Evolutionary conservation across 2,329 filamentous ascomycete species (phyloP).

Genomic region (Colletotrichum endophyticum): DNA sequence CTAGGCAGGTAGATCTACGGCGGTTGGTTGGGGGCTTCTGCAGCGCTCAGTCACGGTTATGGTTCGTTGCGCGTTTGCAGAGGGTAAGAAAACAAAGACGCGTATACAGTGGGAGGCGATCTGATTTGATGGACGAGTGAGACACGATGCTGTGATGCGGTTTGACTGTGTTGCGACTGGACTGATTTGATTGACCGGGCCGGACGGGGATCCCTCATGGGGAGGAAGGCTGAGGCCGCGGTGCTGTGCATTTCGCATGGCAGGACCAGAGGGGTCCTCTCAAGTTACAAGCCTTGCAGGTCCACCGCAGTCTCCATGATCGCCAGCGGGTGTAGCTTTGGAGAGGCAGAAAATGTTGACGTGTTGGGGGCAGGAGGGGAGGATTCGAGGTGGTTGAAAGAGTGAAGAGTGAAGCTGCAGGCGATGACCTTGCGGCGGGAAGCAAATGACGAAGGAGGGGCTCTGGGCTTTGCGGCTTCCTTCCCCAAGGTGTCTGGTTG

Average conservation of each 20-base stretch:
- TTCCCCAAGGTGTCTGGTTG: neutral
- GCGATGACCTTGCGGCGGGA: neutral
- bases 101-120: neutral
- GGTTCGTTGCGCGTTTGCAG: constrained; percentile 6
- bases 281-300: neutral
- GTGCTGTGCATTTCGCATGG: neutral
- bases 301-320: neutral
- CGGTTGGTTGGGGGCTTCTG: neutral
- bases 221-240: neutral
- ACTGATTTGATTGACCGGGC: neutral
- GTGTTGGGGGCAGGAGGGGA: neutral
- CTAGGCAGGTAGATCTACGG: neutral
- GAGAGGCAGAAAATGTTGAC: neutral
- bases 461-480: neutral
- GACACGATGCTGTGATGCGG: neutral
- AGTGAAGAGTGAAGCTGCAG: neutral
- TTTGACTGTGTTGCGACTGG: neutral
- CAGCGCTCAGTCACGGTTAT: neutral
- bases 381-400: neutral
- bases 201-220: neutral
- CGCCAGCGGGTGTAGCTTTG: neutral
- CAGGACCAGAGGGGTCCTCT: neutral
- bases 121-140: neutral
- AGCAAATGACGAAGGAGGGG: neutral
- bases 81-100: neutral